phyloP scores from a whole-genome alignment of 305 asterid genomes.

The Solanum hybrid region DNA sequence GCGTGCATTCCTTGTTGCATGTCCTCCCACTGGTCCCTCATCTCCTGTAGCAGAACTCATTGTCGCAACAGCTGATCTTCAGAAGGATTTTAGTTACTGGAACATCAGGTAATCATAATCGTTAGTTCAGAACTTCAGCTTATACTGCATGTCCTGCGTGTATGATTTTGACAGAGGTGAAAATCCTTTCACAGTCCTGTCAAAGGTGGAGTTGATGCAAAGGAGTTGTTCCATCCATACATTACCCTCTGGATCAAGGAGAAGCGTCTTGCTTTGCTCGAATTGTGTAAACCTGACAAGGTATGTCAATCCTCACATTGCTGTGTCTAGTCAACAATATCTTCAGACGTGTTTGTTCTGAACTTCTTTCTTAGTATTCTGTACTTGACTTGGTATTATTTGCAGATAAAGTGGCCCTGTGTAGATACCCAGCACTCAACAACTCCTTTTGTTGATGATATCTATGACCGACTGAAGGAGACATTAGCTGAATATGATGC shows the following conservation, averaged over 20 bases:
- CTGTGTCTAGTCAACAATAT: background rate
- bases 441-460: constrained; percentile 63
- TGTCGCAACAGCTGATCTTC: constrained; percentile 79
- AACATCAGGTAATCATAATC: constrained; percentile 47
- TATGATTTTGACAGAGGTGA: background rate
- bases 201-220: constrained; percentile 90
- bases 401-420: constrained; percentile 59
- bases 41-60: constrained; percentile 65
- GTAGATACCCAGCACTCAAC: constrained; percentile 40
- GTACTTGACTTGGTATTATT: constrained; percentile 6
- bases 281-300: constrained; percentile 78
- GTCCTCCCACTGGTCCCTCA: constrained; percentile 78
- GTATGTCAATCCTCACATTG: constrained; percentile 23
- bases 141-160: background rate
- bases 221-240: constrained; percentile 70
- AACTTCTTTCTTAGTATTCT: background rate
- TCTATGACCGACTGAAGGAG: constrained; percentile 68
- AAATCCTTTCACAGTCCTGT: constrained; percentile 41
- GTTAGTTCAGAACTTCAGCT: background rate
- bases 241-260: constrained; percentile 84
- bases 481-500: constrained; percentile 66
- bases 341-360: background rate
- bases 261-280: constrained; percentile 73
- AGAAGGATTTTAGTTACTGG: constrained; percentile 78
- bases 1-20: constrained; percentile 68